Base-by-base conservation (phyloP, 169 alveolate species). In the Toxoplasma gondii region DNA sequence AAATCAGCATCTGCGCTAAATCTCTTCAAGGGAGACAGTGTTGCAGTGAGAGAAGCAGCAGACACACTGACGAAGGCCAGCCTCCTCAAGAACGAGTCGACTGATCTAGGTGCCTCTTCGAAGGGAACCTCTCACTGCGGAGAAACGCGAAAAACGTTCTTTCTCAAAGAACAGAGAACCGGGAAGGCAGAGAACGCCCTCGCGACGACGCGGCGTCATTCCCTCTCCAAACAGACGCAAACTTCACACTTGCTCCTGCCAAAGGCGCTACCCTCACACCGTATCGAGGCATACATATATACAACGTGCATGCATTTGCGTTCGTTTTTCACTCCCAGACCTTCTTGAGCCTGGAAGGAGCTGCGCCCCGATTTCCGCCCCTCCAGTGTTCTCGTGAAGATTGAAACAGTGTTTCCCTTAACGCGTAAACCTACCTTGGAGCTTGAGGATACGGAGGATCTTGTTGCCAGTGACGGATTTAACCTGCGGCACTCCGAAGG, bases 401-500 rank as follows among this genome's bases (percentile, higher is more conserved):
- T 22, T 16, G n/a, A 64, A 53, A 53, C 19, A 4, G 58, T 78
- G 44, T 16, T 38, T 17, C 44, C 44, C 9, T n/a, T 41, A 45
- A n/a, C 44, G 86, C 29, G 44, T 36, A 12, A 9, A n/a, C 86
- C 29, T 95, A 96, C 99, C 99, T 87, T 98, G 98, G 91, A 96
- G 97, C 98, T 99, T 98, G 96, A 99, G 97, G 96, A 99, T 98
- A 94, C 99, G 98, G 92, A 99, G 97, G 94, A 99, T 98, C 98
- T 99, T 98, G 96, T 97, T 97, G 93, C 99, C 99, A 43, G 99
- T 99, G 94, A 99, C 97, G 94, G 98, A 97, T 95, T 98, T 98
- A 29, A 99, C 99, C 97, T 98, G 98, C 49, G 99, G 99, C 88
- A 99, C 97, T 45, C 99, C 99, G 97, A 97, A 97, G 96, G 98